Evolutionary conservation across 2,329 filamentous ascomycete species (phyloP), one percentile per base, ranked within the genome.

Genomic region (Penicillium griseofulvum): DNA sequence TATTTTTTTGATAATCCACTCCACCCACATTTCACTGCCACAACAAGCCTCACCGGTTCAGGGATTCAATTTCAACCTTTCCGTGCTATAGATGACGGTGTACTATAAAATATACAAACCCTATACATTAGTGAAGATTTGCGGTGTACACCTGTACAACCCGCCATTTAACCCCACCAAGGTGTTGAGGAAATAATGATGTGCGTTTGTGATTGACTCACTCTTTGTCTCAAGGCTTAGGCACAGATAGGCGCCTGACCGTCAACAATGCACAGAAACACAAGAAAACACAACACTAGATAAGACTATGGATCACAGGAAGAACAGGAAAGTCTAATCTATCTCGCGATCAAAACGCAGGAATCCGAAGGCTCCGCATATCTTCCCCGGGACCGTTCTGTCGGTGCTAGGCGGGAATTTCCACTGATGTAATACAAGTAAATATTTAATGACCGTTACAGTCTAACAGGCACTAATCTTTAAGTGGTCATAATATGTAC

Each of bases 21-120:
- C 36, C 56, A 57, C 61, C 55, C 49, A 47, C 52, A 50, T 61
- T 60, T 64, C 67, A 68, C 68, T 69, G 68, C 68, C 68, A 70
- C 67, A 57, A 44, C 59, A 60, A 69, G 63, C 67, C 67, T 68
- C 67, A 68, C 47, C 42, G 33, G 50, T 56, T 57, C 50, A 53
- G 49, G 54, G 37, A 49, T 47, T 47, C 26, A 28, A 36, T 41
- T 33, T 54, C 19, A 17, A 46, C 14, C 5, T 29, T 48, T 17
- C 39, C n/a, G 45, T 11, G 16, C 16, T 34, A 38, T 42, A 31
- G 22, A 31, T 49, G 46, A 65, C 59, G 46, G 42, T 57, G 57
- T 58, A 56, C 37, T 39, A 55, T 37, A 34, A 19, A 33, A 7
- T 17, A 38, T 26, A 36, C 22, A 28, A 31, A 37, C 24, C 26